A percentile compares a stretch with the other conserved stretches of the same genome.
Conservation (phyloP, 257 asterid genomes). For the Rubia yunnanensis region DNA sequence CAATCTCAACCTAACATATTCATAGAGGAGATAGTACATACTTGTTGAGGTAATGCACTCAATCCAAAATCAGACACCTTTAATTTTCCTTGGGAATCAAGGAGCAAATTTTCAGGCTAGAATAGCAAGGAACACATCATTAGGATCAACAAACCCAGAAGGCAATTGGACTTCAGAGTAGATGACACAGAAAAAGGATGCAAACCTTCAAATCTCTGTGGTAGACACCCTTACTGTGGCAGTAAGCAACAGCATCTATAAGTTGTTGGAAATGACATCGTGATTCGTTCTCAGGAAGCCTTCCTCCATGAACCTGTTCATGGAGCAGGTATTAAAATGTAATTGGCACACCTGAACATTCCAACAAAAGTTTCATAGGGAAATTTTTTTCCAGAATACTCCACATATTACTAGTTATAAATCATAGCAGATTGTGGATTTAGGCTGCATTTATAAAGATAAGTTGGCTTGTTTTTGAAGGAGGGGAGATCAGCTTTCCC, state of each 20-base stretch:
- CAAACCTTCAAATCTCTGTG: constrained; percentile 91
- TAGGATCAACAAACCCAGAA: constrained; percentile 15
- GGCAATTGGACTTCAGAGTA: background rate
- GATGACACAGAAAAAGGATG: constrained; percentile 15
- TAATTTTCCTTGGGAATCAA: constrained; percentile 76
- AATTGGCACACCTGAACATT: background rate
- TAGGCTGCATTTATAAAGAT: too few relatives aligned
- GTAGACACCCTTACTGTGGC: constrained; percentile 90
- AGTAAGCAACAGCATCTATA: constrained; percentile 79
- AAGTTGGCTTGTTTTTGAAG: too few relatives aligned
- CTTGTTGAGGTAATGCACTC: constrained; percentile 84
- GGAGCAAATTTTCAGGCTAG: constrained; percentile 96
- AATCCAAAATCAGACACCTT: constrained; percentile 96
- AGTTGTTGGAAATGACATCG: constrained; percentile 89
- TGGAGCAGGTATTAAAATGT: constrained; percentile 11
- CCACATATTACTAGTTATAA: background rate
- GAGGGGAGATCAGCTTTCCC: too few relatives aligned
- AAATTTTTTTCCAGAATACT: background rate
- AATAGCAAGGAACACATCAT: constrained; percentile 15
- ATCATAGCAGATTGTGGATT: background rate
- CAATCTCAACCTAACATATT: background rate
- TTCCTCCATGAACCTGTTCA: constrained; percentile 65
- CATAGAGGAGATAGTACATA: constrained; percentile 22
- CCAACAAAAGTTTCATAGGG: background rate
- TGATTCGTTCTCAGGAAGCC: constrained; percentile 71